Percentiles rank a stretch among this genome's conserved stretches.
phyloP scores from a whole-genome alignment of 257 asterid genomes.

The Datura wrightii region DNA sequence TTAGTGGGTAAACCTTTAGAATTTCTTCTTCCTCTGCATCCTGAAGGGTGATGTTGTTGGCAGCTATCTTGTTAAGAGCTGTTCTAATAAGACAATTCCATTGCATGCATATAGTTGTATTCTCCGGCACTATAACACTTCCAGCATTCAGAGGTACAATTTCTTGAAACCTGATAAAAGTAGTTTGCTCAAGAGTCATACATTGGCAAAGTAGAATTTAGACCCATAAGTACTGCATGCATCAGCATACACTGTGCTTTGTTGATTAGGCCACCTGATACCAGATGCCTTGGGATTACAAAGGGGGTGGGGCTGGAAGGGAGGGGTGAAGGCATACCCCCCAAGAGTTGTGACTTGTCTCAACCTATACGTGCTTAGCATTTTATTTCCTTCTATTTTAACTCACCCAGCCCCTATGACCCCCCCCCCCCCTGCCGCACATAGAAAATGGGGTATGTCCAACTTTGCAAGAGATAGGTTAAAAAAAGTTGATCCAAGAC shows the following conservation, averaged over 20 bases:
- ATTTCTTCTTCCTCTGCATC: conserved; percentile 55
- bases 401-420: background rate
- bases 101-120: conserved; percentile 47
- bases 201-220: background rate
- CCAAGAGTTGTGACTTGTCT: background rate
- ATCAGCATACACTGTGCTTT: background rate
- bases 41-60: conserved; percentile 34
- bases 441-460: background rate
- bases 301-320: background rate
- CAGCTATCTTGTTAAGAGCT: conserved; percentile 57
- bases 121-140: conserved; percentile 53
- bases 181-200: background rate
- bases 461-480: background rate
- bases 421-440: background rate
- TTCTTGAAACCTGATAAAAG: conserved; percentile 70
- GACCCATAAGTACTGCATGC: background rate
- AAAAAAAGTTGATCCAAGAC: background rate
- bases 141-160: conserved; percentile 71
- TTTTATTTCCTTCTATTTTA: background rate
- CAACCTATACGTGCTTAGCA: background rate
- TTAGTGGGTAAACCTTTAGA: conserved; percentile 49
- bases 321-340: background rate
- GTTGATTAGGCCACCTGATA: conserved; percentile 2
- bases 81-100: conserved; percentile 61
- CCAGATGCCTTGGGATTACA: background rate